Conservation (phyloP, 306 rosid genomes). For the Trifolium repens region DNA sequence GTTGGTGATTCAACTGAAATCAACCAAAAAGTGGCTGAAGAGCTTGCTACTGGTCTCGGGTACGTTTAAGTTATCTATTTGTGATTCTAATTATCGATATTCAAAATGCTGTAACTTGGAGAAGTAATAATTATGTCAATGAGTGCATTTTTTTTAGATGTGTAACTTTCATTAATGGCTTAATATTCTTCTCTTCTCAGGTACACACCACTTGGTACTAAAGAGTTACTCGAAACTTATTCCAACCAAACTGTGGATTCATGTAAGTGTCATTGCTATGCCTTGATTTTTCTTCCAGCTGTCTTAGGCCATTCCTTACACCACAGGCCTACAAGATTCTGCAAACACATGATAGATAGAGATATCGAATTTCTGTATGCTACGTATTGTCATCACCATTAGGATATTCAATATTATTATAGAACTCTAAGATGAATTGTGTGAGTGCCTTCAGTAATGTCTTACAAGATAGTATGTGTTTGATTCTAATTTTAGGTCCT, state of each 20-base stretch:
- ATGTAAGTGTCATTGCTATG: constrained; percentile 60
- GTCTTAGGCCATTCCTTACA: background rate
- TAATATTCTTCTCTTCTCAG: constrained; percentile 56
- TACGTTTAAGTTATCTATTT: constrained; percentile 31
- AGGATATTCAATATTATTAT: background rate
- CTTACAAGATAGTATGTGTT: background rate
- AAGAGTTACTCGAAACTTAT: constrained; percentile 78
- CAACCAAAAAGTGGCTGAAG: constrained; percentile 84
- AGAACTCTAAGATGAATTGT: constrained; percentile 26
- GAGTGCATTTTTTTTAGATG: constrained; percentile 14
- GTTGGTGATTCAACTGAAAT: constrained; percentile 82
- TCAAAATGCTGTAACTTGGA: constrained; percentile 9
- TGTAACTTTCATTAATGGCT: constrained; percentile 6
- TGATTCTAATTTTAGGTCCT: constrained; percentile 10
- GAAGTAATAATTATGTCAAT: background rate
- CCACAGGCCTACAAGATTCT: constrained; percentile 6
- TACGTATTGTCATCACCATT: background rate
- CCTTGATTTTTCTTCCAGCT: constrained; percentile 15
- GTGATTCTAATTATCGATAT: constrained; percentile 34
- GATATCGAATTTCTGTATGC: constrained; percentile 9
- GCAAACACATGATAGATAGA: constrained; percentile 4
- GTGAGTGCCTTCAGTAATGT: background rate
- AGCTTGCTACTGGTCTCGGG: constrained; percentile 93
- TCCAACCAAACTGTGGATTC: constrained; percentile 78
- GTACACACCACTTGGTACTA: constrained; percentile 79